phyloP scores from a whole-genome alignment of 805 yeast species.

The Pichia nanzhaoensis region DNA sequence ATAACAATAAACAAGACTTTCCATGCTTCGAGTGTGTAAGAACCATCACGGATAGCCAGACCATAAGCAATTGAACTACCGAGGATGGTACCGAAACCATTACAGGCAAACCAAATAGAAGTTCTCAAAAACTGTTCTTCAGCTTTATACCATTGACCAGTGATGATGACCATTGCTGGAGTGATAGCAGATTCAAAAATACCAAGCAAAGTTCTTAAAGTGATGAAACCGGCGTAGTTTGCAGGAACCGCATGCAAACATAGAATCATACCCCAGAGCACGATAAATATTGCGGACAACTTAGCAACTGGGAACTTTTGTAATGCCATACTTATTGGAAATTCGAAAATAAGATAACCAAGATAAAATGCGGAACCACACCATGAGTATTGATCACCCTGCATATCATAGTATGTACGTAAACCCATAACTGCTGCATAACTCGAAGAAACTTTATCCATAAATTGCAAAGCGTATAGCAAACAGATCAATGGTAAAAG shows the following conservation, averaged over 20 bases:
- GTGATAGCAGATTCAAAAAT: constrained; percentile 31
- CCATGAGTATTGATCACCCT: constrained; percentile 33
- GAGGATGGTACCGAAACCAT: constrained; percentile 28
- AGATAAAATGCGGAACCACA: constrained; percentile 26
- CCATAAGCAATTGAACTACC: constrained; percentile 31
- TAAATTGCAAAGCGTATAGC: constrained; percentile 45
- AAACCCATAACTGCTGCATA: constrained; percentile 56
- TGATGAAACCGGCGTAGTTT: constrained; percentile 41
- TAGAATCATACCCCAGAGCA: constrained; percentile 42
- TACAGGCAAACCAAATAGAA: constrained; percentile 26
- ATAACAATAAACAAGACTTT: constrained; percentile 29
- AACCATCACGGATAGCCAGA: constrained; percentile 23
- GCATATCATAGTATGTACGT: constrained; percentile 41
- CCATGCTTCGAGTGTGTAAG: constrained; percentile 26
- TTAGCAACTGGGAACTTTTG: constrained; percentile 45
- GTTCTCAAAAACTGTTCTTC: constrained; percentile 29
- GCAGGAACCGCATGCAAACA: constrained; percentile 41
- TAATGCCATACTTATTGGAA: constrained; percentile 40
- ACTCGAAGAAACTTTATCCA: constrained; percentile 52
- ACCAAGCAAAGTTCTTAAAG: constrained; percentile 46
- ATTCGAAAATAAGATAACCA: constrained; percentile 48
- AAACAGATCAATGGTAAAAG: constrained; percentile 45
- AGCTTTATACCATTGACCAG: constrained; percentile 29
- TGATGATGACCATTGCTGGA: constrained; percentile 32
- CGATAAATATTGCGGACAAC: constrained; percentile 13